Evolutionary conservation across 2,329 filamentous ascomycete genomes (phyloP).

Genomic region (Alternaria viburni): DNA sequence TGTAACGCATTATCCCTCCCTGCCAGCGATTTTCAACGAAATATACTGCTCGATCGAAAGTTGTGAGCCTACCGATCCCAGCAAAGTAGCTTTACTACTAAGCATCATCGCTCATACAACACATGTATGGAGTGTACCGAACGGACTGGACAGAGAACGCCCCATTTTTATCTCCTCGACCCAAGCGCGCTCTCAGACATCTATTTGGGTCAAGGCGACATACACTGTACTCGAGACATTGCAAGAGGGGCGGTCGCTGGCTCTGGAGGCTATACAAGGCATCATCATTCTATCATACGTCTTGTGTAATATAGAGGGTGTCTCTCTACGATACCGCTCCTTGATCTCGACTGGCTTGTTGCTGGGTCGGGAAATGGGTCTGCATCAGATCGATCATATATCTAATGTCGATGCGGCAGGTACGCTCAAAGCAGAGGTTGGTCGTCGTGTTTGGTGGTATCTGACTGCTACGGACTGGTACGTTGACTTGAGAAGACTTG

Average conservation of each 20-base stretch:
- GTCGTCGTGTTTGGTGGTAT: slow-evolving; percentile 53
- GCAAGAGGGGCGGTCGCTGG: neutral
- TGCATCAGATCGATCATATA: slow-evolving; percentile 20
- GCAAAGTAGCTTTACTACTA: neutral
- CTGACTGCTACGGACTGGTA: slow-evolving; percentile 27
- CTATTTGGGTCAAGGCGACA: slow-evolving; percentile 27
- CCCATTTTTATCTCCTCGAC: neutral
- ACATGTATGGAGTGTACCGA: neutral
- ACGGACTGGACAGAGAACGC: neutral
- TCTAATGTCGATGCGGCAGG: slow-evolving; percentile 8
- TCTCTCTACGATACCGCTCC: slow-evolving; percentile 41
- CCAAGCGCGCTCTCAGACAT: slow-evolving; percentile 8
- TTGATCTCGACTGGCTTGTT: slow-evolving; percentile 42
- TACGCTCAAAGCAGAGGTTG: slow-evolving; percentile 43
- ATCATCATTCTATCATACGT: slow-evolving; percentile 45
- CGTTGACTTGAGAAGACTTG: no score
- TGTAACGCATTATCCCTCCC: slow-evolving; percentile 41
- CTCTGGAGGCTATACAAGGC: slow-evolving; percentile 44
- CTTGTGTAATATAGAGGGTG: slow-evolving; percentile 45
- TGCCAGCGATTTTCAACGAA: slow-evolving; percentile 17
- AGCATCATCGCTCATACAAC: neutral
- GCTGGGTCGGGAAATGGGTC: slow-evolving; percentile 23
- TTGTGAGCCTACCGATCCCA: neutral
- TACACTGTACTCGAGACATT: neutral
- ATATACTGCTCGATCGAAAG: neutral